Conservation (phyloP, 306 rosid species). For the Gillenia trifoliata region DNA sequence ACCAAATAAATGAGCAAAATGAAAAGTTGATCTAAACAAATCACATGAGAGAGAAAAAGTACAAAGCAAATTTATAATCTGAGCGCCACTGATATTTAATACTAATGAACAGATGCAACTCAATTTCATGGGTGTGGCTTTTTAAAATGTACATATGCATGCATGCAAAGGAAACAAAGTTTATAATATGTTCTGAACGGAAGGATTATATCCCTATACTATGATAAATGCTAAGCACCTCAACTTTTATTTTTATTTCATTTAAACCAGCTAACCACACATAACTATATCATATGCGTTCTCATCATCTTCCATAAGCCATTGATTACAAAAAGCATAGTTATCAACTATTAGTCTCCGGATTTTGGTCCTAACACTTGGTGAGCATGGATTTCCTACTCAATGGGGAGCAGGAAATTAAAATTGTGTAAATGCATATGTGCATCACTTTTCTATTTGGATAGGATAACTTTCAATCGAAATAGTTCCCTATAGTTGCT, state of each 20-base stretch:
- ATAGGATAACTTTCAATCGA: not conserved
- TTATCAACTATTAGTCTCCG: not conserved
- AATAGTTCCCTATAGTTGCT: not conserved
- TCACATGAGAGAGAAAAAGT: not conserved
- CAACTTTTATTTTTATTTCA: not conserved
- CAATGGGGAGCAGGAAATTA: not conserved
- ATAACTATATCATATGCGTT: not conserved
- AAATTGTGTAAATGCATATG: not conserved
- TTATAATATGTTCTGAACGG: not conserved
- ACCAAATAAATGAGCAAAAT: constrained; percentile 1
- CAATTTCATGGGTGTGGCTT: not conserved
- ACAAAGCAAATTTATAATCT: not conserved
- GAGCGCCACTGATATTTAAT: not conserved
- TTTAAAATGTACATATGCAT: not conserved
- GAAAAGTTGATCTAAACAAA: not conserved
- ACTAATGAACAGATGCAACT: not conserved
- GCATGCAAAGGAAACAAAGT: not conserved
- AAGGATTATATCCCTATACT: not conserved
- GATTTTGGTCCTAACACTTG: not conserved
- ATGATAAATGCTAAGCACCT: not conserved
- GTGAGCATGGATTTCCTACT: not conserved
- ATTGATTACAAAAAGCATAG: not conserved
- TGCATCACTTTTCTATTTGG: not conserved
- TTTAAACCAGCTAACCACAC: not conserved
- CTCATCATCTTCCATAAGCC: not conserved